Conservation (phyloP, 257 asterid species). For the Penstemon davidsonii region DNA sequence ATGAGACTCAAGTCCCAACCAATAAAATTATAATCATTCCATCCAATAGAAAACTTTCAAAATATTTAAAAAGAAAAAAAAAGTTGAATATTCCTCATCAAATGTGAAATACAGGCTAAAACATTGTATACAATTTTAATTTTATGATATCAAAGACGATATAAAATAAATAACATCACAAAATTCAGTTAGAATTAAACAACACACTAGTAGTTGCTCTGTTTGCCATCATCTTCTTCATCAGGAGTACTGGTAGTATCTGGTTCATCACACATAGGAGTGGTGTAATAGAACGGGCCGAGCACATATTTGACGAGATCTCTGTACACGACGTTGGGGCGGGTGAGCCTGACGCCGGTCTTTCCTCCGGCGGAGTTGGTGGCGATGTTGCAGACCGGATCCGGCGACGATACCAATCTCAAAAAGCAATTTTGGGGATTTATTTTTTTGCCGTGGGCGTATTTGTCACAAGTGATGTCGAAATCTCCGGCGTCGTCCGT, state of each 20-base stretch:
- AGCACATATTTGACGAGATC: slow-evolving; percentile 54
- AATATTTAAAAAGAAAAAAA: too few relatives aligned
- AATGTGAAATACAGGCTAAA: too few relatives aligned
- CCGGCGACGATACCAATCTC: slow-evolving; percentile 81
- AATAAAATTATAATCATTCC: too few relatives aligned
- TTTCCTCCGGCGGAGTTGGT: slow-evolving; percentile 83
- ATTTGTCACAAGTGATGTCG: slow-evolving; percentile 47
- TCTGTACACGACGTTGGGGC: slow-evolving; percentile 60
- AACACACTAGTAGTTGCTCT: slow-evolving; percentile 35
- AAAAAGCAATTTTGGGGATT: slow-evolving; percentile 60
- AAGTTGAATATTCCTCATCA: too few relatives aligned
- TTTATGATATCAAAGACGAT: neutral
- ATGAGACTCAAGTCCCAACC: too few relatives aligned
- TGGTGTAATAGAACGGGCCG: slow-evolving; percentile 77
- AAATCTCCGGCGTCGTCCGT: slow-evolving; percentile 66
- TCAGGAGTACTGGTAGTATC: slow-evolving; percentile 34
- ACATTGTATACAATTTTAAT: too few relatives aligned
- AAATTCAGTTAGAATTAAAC: neutral
- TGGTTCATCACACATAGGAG: slow-evolving; percentile 94
- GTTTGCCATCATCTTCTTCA: slow-evolving; percentile 28
- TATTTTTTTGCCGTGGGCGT: slow-evolving; percentile 45
- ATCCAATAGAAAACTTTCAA: too few relatives aligned
- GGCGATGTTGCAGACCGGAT: slow-evolving; percentile 75
- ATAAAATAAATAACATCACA: neutral
- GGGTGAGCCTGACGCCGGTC: slow-evolving; percentile 65